Evolutionary conservation across 768 basidiomycete genomes (phyloP).

Genomic region (Naematelia encephala): DNA sequence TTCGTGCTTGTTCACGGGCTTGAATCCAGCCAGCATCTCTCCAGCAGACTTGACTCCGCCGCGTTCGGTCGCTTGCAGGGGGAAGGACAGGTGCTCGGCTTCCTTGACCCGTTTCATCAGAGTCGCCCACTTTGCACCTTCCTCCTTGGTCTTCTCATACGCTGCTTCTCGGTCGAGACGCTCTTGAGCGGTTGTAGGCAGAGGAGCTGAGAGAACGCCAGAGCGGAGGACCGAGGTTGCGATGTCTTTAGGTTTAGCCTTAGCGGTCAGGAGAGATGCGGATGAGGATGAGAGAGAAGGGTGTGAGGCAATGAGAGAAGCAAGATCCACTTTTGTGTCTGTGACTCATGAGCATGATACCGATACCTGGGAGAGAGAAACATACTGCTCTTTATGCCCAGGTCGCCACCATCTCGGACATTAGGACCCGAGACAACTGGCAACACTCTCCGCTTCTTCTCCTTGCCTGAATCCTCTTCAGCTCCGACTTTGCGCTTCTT

Average conservation of each 20-base stretch:
- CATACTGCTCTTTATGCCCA: conserved; percentile 53
- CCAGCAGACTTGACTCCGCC: conserved; percentile 45
- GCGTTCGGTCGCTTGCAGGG: conserved; percentile 43
- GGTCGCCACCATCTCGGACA: conserved; percentile 65
- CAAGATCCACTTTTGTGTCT: conserved; percentile 49
- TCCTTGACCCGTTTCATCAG: conserved; percentile 91
- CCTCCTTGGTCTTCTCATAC: conserved; percentile 85
- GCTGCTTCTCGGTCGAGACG: conserved; percentile 89
- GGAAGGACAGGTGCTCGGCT: conserved; percentile 55
- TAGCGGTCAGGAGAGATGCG: conserved; percentile 64
- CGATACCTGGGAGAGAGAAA: background rate
- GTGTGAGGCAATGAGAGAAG: conserved; percentile 65
- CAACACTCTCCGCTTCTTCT: conserved; percentile 59
- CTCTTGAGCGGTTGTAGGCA: conserved; percentile 82
- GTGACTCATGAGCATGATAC: conserved; percentile 12
- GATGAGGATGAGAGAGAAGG: conserved; percentile 58
- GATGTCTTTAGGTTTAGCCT: conserved; percentile 62
- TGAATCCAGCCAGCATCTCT: conserved; percentile 57
- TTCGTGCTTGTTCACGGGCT: conserved; percentile 83
- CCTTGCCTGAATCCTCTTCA: conserved; percentile 55
- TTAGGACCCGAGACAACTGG: conserved; percentile 68
- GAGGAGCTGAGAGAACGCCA: conserved; percentile 70
- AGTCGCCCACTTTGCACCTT: conserved; percentile 88
- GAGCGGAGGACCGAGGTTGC: conserved; percentile 58
- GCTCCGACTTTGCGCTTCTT: conserved; percentile 70